Conservation (phyloP, 2,329 filamentous ascomycete species). For the Dothideomycetidae sp. region DNA sequence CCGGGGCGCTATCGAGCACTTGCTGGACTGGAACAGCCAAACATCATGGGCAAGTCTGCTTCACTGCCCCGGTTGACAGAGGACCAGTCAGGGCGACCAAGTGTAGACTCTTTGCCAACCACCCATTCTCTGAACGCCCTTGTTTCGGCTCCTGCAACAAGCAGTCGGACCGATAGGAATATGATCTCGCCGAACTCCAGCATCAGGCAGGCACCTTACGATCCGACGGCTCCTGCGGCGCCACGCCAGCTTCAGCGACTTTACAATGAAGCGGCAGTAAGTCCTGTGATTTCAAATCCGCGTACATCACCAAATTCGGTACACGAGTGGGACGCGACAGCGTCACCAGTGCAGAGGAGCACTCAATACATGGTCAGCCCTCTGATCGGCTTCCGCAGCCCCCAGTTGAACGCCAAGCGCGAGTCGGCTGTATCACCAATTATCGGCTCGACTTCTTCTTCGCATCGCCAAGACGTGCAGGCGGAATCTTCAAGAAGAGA, state of each 20-base stretch:
- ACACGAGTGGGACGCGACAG: conserved; percentile 17
- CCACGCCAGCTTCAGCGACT: conserved; percentile 19
- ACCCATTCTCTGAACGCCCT: conserved; percentile 6
- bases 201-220: conserved; percentile 3
- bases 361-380: not conserved
- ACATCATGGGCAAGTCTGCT: conserved; percentile 2
- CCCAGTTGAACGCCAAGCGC: conserved; percentile 10
- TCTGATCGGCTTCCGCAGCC: conserved; percentile 8
- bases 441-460: conserved; percentile 1
- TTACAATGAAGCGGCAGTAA: conserved; percentile 20
- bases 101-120: conserved; percentile 1
- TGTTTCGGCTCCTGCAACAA: conserved; percentile 8
- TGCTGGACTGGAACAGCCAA: conserved; percentile 22
- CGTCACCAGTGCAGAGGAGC: conserved; percentile 3
- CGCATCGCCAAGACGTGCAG: not conserved
- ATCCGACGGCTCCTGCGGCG: conserved; percentile 9
- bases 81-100: not conserved
- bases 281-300: conserved; percentile 11
- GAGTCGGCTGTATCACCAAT: conserved; percentile 7
- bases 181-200: conserved; percentile 5
- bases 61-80: conserved; percentile 2
- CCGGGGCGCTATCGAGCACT: conserved; percentile 23
- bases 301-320: conserved; percentile 15
- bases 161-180: conserved; percentile 4
- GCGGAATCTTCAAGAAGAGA: not conserved